Evolutionary conservation across 2,329 filamentous ascomycete genomes (phyloP), one percentile per base, ranked within the genome.

Genomic region (Calonectria fujianensis): DNA sequence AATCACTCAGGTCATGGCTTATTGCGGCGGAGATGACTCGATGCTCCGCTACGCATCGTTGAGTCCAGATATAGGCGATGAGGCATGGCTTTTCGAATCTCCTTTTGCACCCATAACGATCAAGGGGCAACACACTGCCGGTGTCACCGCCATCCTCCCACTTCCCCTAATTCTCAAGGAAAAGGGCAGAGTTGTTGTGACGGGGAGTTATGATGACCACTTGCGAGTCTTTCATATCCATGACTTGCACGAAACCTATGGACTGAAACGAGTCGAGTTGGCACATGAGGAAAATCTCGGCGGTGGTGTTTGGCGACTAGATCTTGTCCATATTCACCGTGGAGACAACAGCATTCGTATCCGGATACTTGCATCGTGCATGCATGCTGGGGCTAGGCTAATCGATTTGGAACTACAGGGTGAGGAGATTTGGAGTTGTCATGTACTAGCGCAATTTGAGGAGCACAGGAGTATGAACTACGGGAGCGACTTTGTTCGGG

Each of bases 381-480:
- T 98, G 96, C 94, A 98, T 86, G 95, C 94, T 3, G 97, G 97
- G 0, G 89, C 92, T 13, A 91, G 93, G 69, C 85, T 98, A n/a
- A 80, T 94, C 9, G 85, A 88, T 50, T 80, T 91, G 24, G 74
- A 78, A 13, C 82, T 85, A 32, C 81, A 83, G 1, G 80, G 85
- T 1, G 84, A 75, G 74, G 85, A 71, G n/a, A 76, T 77, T 24
- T 95, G 93, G 90, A 82, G 81, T 1, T 93, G 97, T 72, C 86
- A 90, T 54, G 88, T 96, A 1, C 78, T 96, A 61, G 93, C 90
- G 0, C 90, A 89, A 68, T 98, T 98, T 81, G 94, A 95, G 79
- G 94, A 96, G 82, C 96, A 98, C 83, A 89, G 94, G 85, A 98
- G 95, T 83, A 98, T 98, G 95, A 98, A 98, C 81, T 98, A 98